phyloP scores from a whole-genome alignment of 345 rosid species.

The Brassica rapa region DNA sequence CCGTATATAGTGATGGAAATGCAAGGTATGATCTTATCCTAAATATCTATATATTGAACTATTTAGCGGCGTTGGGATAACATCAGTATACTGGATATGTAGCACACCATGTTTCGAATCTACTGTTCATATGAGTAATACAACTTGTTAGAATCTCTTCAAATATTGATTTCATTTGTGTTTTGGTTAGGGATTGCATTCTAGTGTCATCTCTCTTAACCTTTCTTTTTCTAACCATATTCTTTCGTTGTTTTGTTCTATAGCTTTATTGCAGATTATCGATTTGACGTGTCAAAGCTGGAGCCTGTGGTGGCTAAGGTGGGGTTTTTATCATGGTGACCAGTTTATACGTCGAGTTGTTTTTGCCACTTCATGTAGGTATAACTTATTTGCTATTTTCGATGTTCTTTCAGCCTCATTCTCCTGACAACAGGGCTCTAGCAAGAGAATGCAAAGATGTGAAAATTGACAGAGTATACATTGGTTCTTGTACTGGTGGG shows the following conservation, averaged over 20 bases:
- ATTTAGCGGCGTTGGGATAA: not conserved
- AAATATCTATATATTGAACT: not conserved
- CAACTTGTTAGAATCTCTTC: conserved; percentile 7
- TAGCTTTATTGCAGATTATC: conserved; percentile 81
- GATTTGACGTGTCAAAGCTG: conserved; percentile 83
- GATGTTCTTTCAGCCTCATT: conserved; percentile 72
- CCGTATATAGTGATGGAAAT: conserved; percentile 85
- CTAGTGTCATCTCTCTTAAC: conserved; percentile 4
- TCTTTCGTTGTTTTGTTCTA: conserved; percentile 24
- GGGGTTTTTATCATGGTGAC: conserved; percentile 23
- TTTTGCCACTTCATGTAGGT: not conserved
- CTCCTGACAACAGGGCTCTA: conserved; percentile 94
- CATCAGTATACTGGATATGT: not conserved
- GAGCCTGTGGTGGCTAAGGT: conserved; percentile 99
- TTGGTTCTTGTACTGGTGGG: conserved; percentile 99
- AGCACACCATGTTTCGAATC: not conserved
- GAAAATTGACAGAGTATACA: conserved; percentile 95
- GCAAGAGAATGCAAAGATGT: conserved; percentile 99
- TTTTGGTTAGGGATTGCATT: not conserved
- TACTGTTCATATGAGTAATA: conserved; percentile 8
- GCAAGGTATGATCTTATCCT: conserved; percentile 60
- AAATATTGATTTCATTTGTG: not conserved
- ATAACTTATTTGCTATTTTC: not conserved
- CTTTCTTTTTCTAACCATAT: conserved; percentile 19
- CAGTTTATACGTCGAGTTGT: not conserved